Evolutionary conservation across 1,139 yeast species (phyloP).

Genomic region (Suhomyces anneliseae): DNA sequence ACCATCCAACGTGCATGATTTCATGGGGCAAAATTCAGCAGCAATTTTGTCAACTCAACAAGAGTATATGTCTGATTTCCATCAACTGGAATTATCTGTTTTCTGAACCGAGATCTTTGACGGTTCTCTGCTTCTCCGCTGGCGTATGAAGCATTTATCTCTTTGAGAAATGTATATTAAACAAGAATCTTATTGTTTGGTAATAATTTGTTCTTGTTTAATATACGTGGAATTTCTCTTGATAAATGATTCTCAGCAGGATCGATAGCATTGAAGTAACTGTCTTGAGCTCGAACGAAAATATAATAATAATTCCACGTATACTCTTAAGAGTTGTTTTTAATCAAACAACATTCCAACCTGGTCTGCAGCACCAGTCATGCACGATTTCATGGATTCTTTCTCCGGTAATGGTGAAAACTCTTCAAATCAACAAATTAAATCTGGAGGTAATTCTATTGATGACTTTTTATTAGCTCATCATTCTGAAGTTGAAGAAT

Average conservation of each 20-base stretch:
- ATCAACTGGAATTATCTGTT: constrained; percentile 2
- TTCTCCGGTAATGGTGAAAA: constrained; percentile 8
- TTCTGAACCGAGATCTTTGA: constrained; percentile 8
- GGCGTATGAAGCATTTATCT: constrained; percentile 1
- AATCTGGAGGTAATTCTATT: constrained; percentile 7
- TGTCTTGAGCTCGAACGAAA: constrained; percentile 8
- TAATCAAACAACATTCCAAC: constrained; percentile 9
- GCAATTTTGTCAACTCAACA: constrained; percentile 37
- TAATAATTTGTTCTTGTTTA: constrained; percentile 20
- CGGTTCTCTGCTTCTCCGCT: constrained; percentile 40
- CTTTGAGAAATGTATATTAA: constrained; percentile 23
- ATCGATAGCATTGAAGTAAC: constrained; percentile 44
- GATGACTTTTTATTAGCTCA: constrained; percentile 20
- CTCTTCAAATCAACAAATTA: not conserved
- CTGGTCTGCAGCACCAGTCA: constrained; percentile 49
- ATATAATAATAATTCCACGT: constrained; percentile 7
- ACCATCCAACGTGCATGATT: constrained; percentile 26
- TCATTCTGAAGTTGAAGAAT: constrained; percentile 13
- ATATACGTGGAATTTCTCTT: constrained; percentile 26
- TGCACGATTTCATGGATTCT: constrained; percentile 27
- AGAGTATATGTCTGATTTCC: constrained; percentile 2
- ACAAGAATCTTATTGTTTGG: constrained; percentile 18
- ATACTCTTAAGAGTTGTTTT: constrained; percentile 3
- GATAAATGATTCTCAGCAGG: constrained; percentile 4
- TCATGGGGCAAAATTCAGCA: constrained; percentile 54